These are phyloP conservation scores for Colletotrichum aenigma DNA, from an alignment of 2,329 filamentous ascomycete genomes.

Conservation along the genomic window DNA sequence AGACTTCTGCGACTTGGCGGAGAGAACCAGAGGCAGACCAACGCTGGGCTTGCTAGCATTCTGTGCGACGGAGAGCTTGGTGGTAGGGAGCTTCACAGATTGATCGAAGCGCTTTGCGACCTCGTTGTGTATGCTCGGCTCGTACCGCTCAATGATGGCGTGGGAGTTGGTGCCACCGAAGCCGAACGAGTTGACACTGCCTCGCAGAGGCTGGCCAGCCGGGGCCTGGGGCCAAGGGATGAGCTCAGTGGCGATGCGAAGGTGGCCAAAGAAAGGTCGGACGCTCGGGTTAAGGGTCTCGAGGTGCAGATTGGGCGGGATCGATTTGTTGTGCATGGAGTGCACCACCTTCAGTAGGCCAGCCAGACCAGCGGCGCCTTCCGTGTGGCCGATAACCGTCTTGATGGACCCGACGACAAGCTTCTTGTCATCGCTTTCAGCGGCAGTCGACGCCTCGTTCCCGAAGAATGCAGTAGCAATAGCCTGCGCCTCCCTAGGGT, in stretches of 20 bases:
- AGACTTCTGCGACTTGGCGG: slow-evolving; percentile 18
- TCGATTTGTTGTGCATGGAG: slow-evolving; percentile 18
- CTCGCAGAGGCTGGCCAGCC: slow-evolving; percentile 20
- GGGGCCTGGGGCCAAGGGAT: slow-evolving; percentile 28
- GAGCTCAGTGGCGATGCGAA: slow-evolving; percentile 28
- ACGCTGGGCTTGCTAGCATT: background rate
- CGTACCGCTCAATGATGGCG: slow-evolving; percentile 22
- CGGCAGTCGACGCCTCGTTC: slow-evolving; percentile 24
- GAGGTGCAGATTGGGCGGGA: slow-evolving; percentile 22
- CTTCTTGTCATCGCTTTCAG: slow-evolving; percentile 16
- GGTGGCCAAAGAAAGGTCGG: slow-evolving; percentile 22
- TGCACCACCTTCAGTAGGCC: slow-evolving; percentile 23
- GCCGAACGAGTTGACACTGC: slow-evolving; percentile 26
- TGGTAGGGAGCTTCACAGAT: background rate
- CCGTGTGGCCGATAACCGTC: slow-evolving; percentile 24
- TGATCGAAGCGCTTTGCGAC: slow-evolving; percentile 10
- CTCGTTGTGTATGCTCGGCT: slow-evolving; percentile 8
- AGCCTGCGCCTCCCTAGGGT: slow-evolving; percentile 28
- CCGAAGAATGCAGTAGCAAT: slow-evolving; percentile 31
- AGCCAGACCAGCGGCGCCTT: slow-evolving; percentile 23
- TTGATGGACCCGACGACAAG: slow-evolving; percentile 30
- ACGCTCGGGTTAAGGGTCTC: slow-evolving; percentile 23
- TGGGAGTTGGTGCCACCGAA: slow-evolving; percentile 26
- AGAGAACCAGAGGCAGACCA: slow-evolving; percentile 4
- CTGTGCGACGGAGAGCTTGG: background rate